Base-by-base conservation (phyloP, 1,284 basidiomycete species). In the Sporisorium scitamineum region DNA sequence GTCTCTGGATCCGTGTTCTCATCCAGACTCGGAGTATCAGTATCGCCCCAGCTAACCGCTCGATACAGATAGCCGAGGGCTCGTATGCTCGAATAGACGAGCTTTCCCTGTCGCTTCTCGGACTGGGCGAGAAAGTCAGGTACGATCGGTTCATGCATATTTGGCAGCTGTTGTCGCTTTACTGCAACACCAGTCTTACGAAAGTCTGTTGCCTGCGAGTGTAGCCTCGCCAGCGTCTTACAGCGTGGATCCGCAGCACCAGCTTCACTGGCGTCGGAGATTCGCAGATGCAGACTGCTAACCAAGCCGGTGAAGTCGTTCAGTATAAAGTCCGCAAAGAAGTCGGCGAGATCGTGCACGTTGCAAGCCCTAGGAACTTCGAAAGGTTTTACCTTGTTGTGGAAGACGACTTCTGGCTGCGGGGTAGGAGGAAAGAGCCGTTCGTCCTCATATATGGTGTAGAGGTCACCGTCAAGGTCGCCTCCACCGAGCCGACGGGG, bases 281-380 rank as follows among this genome's bases (percentile, higher is more conserved):
- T 90, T 47, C 90, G 88, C 14, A 94, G 87, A 74, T 93, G 90
- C 48, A 90, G 88, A 2, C 71, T 52, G 2, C 76, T 71, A 3
- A 80, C 90, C 88, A n/a, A 90, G 89, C 48, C 82, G 91, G 84
- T 37, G 88, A 81, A 61, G 79, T 92, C 91, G 51, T 88, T 90
- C 70, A 87, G 89, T 27, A 71, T 66, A 18, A 58, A 92, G 57
- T 92, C 90, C 53, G 91, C 87, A 16, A 93, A 89, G 79, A 93
- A 93, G 32, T 91, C 89, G 0, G 90, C 90, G 1, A 92, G 90
- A 84, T 91, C 93, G 20, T 80, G 86, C 87, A 90, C 91, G 11
- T 32, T 31, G 82, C 89, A 90, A 42, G 86, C 88, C 29, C 88
- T 88, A 48, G 87, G 79, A 0, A 92, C 81, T 6, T 86, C 45